These are phyloP conservation scores for Croton laevigatus DNA, from an alignment of 441 rosid genomes.

Conservation along the genomic window DNA sequence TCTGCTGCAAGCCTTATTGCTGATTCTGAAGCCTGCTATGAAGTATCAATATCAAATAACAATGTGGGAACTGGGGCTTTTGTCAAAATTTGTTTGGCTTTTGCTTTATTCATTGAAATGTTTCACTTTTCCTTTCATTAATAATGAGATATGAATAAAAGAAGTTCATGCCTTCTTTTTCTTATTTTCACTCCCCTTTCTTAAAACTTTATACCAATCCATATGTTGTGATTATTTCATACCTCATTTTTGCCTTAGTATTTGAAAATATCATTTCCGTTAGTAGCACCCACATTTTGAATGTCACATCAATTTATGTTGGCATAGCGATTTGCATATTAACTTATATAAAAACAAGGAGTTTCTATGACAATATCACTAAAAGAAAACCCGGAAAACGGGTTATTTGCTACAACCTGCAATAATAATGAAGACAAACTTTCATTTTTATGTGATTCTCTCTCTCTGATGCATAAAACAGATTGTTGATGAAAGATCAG, in stretches of 20 bases:
- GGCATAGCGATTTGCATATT: not conserved
- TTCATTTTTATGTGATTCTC: not conserved
- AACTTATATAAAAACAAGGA: not conserved
- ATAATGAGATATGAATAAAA: not conserved
- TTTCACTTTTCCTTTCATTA: constrained; percentile 5
- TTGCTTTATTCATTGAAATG: not conserved
- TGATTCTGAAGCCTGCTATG: not conserved
- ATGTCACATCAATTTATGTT: not conserved
- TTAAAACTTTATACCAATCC: not conserved
- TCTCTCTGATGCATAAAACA: constrained; percentile 6
- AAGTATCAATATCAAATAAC: not conserved
- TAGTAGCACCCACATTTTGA: not conserved
- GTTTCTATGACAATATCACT: not conserved
- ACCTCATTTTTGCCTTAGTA: not conserved
- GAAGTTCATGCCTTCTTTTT: not conserved
- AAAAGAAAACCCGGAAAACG: not conserved
- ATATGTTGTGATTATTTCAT: not conserved
- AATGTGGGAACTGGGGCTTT: not conserved
- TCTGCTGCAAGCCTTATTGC: not conserved
- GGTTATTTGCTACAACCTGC: not conserved
- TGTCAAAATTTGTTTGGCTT: constrained; percentile 1
- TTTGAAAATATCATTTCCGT: not conserved
- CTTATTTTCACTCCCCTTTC: not conserved
- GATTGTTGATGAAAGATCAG: constrained; percentile 17
- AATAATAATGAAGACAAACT: constrained; percentile 1